Evolutionary conservation across 805 yeast species (phyloP).

Genomic region (Scheffersomyces amazonensis): DNA sequence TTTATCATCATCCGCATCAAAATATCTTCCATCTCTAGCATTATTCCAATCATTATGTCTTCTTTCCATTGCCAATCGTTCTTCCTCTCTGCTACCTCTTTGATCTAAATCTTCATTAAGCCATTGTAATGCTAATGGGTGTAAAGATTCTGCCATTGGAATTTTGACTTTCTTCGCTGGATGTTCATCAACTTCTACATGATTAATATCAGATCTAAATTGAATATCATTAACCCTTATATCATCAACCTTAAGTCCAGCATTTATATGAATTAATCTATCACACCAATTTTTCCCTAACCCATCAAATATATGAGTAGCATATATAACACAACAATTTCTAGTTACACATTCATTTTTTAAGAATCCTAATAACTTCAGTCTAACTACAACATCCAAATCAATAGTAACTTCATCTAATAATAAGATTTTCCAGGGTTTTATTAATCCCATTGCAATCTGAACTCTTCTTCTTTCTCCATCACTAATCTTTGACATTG

Average conservation of each 20-base stretch:
- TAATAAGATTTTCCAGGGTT: conserved; percentile 86
- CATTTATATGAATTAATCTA: conserved; percentile 69
- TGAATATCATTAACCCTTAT: conserved; percentile 24
- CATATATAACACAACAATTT: conserved; percentile 77
- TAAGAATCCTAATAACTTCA: conserved; percentile 67
- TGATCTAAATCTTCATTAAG: conserved; percentile 47
- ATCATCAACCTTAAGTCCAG: conserved; percentile 52
- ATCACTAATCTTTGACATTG: conserved; percentile 88
- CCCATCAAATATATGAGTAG: conserved; percentile 97
- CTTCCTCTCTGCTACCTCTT: conserved; percentile 56
- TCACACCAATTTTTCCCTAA: conserved; percentile 84
- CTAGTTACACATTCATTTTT: conserved; percentile 69
- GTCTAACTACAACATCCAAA: conserved; percentile 87
- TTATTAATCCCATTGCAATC: conserved; percentile 84
- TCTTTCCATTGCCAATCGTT: conserved; percentile 33
- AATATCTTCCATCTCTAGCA: conserved; percentile 31
- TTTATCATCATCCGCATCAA: conserved; percentile 45
- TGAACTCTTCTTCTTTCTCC: conserved; percentile 96
- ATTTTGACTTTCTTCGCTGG: conserved; percentile 30
- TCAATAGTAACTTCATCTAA: conserved; percentile 97
- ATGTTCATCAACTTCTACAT: conserved; percentile 12
- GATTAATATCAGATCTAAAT: conserved; percentile 13
- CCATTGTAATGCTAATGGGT: conserved; percentile 76
- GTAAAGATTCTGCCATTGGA: conserved; percentile 50
- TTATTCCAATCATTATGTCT: conserved; percentile 57